Conservation (phyloP, 2,329 filamentous ascomycete genomes). For the Fusarium clavum region DNA sequence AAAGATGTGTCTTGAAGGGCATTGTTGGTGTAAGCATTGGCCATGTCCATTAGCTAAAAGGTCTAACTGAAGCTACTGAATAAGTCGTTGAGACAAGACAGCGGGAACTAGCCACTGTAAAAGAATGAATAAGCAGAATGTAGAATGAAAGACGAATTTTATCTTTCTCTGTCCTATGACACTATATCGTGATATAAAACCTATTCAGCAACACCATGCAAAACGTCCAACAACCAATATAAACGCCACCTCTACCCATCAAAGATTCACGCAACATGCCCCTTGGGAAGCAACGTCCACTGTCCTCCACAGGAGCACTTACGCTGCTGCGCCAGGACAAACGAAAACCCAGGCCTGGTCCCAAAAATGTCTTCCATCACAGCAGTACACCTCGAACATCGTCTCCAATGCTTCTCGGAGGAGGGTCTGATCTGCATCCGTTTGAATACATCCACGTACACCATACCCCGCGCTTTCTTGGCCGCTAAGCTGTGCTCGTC, state of each 20-base stretch:
- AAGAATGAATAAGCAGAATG: neutral
- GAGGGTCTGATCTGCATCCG: slow-evolving; percentile 62
- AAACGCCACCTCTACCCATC: neutral
- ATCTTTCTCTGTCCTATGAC: neutral
- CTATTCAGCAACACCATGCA: neutral
- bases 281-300: slow-evolving; percentile 60
- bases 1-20: neutral
- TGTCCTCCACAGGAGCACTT: slow-evolving; percentile 67
- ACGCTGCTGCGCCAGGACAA: slow-evolving; percentile 66
- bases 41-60: neutral
- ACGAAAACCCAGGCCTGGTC: slow-evolving; percentile 62
- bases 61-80: neutral
- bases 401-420: slow-evolving; percentile 50
- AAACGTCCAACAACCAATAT: neutral
- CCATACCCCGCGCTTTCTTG: slow-evolving; percentile 51
- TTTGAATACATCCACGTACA: slow-evolving; percentile 68
- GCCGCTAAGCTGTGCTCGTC: slow-evolving; percentile 61
- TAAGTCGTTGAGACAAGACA: neutral
- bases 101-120: too few species aligned
- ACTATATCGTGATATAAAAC: neutral
- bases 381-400: slow-evolving; percentile 68
- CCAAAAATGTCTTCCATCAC: slow-evolving; percentile 72
- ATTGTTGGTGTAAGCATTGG: neutral
- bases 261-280: slow-evolving; percentile 37
- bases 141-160: neutral